Evolutionary conservation across 257 asterid genomes (phyloP), one percentile per base, ranked within the genome.

Genomic region (Thymus mandschuricus): DNA sequence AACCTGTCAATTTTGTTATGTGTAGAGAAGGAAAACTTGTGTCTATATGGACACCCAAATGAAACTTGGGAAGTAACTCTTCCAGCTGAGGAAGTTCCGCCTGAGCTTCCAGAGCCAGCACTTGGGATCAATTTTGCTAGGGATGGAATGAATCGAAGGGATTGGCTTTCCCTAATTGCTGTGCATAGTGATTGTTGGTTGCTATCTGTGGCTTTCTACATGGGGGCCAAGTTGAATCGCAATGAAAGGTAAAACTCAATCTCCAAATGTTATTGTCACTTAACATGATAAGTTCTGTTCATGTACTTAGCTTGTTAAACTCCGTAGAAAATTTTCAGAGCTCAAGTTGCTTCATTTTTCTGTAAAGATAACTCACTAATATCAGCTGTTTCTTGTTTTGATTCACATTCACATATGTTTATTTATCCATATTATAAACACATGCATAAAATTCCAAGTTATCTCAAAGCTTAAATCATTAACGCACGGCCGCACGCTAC

Each of bases 81-180:
- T 62, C 98, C 98, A 52, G 98, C 98, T 49, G 98, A 92, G 81
- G 98, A 92, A 78, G 98, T 92, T 70, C 98, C 98, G 29, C 96
- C 98, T 10, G 98, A 92, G 81, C 92, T 92, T 76, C 98, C 98
- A 31, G 98, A 92, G 79, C 98, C 98, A 40, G 98, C 96, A 30
- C 90, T 92, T 52, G 98, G 98, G 64, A 89, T 92, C 84, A 92
- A 92, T 79, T 92, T 92, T 80, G 96, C 96, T 41, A 83, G 98
- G 82, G 96, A 92, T 81, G 98, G 98, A 64, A 92, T 92, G 98
- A 84, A 84, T 68, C 87, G 85, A 57, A 84, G 84, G 78, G 98
- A 92, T 78, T 92, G 98, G 98, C 95, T 92, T 75, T 92, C 98
- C 1, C 80, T 92, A 51, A 88, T 92, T 75, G 96, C 96, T 75